Conservation (phyloP, 495 filamentous ascomycete species). For the Melanomma pulvis-pyrius region DNA sequence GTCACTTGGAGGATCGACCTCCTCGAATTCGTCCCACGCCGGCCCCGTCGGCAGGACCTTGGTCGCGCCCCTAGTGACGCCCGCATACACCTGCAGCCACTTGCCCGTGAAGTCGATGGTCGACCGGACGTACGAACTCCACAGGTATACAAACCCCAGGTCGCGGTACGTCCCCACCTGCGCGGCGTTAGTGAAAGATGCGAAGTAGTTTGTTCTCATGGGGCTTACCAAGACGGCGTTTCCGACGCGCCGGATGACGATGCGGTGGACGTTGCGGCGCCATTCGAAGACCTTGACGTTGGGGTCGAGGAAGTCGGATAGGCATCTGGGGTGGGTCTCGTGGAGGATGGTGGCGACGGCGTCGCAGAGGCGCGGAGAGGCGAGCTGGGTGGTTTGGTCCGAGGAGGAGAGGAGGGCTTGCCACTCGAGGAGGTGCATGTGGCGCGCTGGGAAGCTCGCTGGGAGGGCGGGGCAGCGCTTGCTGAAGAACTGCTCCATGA, state of each 20-base stretch:
- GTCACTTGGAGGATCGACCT: neutral
- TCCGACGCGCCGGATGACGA: constrained; percentile 11
- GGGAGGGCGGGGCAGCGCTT: neutral
- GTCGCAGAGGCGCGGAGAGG: constrained; percentile 19
- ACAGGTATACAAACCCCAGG: neutral
- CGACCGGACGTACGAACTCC: neutral
- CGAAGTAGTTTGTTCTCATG: neutral
- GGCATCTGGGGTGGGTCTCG: neutral
- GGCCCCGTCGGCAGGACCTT: neutral
- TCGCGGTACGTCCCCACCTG: constrained; percentile 4
- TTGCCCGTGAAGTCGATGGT: constrained; percentile 5
- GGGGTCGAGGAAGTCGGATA: constrained; percentile 11
- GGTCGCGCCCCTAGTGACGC: neutral
- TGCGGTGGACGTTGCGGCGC: neutral
- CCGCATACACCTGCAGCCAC: constrained; percentile 9
- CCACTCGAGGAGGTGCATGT: constrained; percentile 15
- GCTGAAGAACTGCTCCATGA: neutral
- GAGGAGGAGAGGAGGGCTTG: neutral
- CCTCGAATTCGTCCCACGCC: constrained; percentile 2
- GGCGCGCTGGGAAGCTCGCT: neutral
- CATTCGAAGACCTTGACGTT: constrained; percentile 7
- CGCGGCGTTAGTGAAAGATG: neutral
- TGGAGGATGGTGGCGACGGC: constrained; percentile 4
- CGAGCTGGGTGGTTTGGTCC: neutral
- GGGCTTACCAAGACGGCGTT: constrained; percentile 4